Evolutionary conservation across 257 asterid species (phyloP).

Genomic region (Anisodus acutangulus): DNA sequence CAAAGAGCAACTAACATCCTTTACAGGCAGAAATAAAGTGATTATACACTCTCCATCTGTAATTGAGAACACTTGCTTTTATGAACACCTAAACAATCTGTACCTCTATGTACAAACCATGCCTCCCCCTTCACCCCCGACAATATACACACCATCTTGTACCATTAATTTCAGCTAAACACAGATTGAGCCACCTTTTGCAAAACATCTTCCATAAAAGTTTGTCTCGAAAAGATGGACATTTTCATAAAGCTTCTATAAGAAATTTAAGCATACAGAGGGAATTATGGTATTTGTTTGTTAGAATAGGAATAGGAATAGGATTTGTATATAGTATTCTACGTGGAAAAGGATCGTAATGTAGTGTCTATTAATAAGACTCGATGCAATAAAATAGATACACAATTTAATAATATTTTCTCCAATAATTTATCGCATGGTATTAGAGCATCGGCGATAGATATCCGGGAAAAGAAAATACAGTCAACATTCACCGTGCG

Average conservation of each 20-base stretch:
- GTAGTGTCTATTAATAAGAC: no score
- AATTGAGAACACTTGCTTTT: background rate
- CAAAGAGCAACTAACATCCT: conserved; percentile 8
- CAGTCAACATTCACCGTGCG: no score
- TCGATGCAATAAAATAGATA: no score
- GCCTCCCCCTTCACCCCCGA: conserved; percentile 21
- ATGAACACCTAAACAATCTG: conserved; percentile 19
- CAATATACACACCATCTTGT: background rate
- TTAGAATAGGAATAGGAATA: no score
- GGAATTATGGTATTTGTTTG: background rate
- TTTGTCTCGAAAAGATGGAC: background rate
- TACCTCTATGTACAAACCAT: conserved; percentile 19
- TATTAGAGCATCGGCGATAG: no score
- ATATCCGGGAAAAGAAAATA: no score
- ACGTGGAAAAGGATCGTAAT: no score
- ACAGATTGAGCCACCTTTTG: background rate
- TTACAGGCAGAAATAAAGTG: background rate
- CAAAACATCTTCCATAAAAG: conserved; percentile 12
- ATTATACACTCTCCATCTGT: conserved; percentile 8
- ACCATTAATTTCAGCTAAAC: background rate
- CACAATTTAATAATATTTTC: no score
- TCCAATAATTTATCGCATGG: no score
- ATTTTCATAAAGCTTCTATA: conserved; percentile 16
- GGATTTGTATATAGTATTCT: no score
- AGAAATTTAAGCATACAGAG: conserved; percentile 9